Evolutionary conservation across 169 alveolate species (phyloP).

Genomic region (Miamiensis avidus): DNA sequence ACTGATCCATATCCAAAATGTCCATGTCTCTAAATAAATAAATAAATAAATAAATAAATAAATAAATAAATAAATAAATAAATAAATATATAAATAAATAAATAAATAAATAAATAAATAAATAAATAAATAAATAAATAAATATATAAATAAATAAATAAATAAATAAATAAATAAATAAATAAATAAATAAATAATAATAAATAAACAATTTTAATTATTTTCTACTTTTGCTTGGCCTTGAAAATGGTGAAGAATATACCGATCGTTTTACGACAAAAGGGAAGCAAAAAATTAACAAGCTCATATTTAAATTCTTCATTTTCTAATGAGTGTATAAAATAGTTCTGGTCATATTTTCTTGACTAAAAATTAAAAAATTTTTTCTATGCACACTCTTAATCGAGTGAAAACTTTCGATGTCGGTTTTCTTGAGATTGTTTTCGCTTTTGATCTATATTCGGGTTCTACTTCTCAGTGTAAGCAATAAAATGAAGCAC

Average conservation of each 20-base stretch:
- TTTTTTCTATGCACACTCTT: not conserved
- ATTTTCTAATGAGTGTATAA: not conserved
- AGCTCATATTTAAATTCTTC: not conserved
- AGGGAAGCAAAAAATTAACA: not conserved
- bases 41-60: too few relatives aligned
- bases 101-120: too few relatives aligned
- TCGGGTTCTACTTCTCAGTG: not conserved
- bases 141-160: too few relatives aligned
- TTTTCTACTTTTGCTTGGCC: not conserved
- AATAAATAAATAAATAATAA: too few relatives aligned
- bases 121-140: too few relatives aligned
- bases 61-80: too few relatives aligned
- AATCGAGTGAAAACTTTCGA: not conserved
- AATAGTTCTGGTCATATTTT: not conserved
- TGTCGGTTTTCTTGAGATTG: not conserved
- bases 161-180: too few relatives aligned
- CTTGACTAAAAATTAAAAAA: too few relatives aligned
- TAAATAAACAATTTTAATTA: too few relatives aligned
- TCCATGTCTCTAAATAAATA: not conserved
- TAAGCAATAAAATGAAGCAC: not conserved
- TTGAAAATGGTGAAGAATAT: not conserved
- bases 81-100: too few relatives aligned
- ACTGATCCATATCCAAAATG: not conserved
- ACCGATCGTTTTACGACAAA: not conserved
- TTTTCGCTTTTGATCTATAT: not conserved